Evolutionary conservation across 441 rosid genomes (phyloP).

Genomic region (Flueggea neowawraea): DNA sequence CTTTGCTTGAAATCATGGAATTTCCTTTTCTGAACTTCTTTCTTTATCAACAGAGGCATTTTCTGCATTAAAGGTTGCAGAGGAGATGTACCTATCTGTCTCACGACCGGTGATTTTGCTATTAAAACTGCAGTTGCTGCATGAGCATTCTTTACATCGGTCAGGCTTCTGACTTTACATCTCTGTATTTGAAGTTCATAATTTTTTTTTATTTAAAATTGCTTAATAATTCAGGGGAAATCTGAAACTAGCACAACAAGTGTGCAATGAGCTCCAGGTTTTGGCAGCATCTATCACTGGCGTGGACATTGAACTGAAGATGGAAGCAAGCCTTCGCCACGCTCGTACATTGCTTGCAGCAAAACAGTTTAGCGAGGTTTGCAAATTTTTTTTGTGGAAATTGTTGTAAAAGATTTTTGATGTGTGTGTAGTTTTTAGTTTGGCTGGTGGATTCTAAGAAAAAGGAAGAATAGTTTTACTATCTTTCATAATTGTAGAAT

Average conservation of each 20-base stretch:
- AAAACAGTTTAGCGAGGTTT: conserved; percentile 90
- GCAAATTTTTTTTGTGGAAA: not conserved
- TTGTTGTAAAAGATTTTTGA: too few species aligned
- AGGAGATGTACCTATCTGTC: conserved; percentile 71
- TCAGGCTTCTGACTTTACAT: conserved; percentile 24
- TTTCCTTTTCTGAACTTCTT: conserved; percentile 6
- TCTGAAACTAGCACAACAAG: conserved; percentile 83
- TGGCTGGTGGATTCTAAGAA: too few species aligned
- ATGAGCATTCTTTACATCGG: conserved; percentile 90
- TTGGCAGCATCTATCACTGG: conserved; percentile 74
- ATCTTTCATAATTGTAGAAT: too few species aligned
- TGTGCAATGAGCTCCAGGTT: conserved; percentile 85
- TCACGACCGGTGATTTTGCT: conserved; percentile 76
- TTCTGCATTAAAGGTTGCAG: conserved; percentile 77
- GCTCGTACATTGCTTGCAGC: conserved; percentile 97
- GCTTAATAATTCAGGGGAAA: conserved; percentile 55
- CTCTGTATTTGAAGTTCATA: not conserved
- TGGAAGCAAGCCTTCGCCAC: conserved; percentile 88
- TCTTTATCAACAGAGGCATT: conserved; percentile 59
- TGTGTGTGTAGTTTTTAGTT: too few species aligned
- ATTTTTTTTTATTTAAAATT: conserved; percentile 1
- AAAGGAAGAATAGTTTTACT: too few species aligned
- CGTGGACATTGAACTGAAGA: conserved; percentile 90
- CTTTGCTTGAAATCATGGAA: too few species aligned
- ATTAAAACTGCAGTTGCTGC: conserved; percentile 89